Evolutionary conservation across 1,139 yeast genomes (phyloP), one percentile per base, ranked within the genome.

Genomic region (Hanseniaspora uvarum): DNA sequence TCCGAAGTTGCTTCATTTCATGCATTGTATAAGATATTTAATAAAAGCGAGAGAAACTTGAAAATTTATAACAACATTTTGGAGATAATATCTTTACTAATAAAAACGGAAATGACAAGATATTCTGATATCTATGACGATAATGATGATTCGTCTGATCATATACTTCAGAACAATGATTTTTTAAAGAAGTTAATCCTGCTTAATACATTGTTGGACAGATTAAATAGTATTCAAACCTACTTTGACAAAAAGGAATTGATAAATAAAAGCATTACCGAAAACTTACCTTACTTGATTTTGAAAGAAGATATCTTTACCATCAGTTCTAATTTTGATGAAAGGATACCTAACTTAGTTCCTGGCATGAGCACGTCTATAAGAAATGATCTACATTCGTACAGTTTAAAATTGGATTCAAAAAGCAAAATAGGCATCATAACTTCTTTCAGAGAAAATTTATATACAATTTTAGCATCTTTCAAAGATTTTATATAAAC

Each of bases 401-500:
- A 50, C 36, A 56, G 58, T 28, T 54, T 56, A 8, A 60, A 58
- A 18, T 58, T 61, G 39, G 56, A 55, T 41, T 36, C 55, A 11
- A 59, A 62, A 41, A 60, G 64, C 0, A 48, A 55, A 7, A 53
- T 37, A 2, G 45, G 33, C 8, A 59, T 58, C 10, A 64, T 66
- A 38, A 63, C 63, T 44, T 48, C 52, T 12, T 57, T 59, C 34
- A 59, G 60, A 53, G 56, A 56, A 46, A 46, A 55, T 26, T 26
- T 50, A 30, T 46, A 43, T 21, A 16, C 37, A 12, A 23, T 50
- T 7, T 24, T 59, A 88, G 64, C 98, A 92, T 63, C 98, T 74
- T 69, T 92, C 99, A 71, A 92, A 92, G 5, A 94, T 95, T 62
- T 75, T 79, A 68, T 94, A 94, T 54, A 94, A 70, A 0, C 95